Conservation (phyloP, 1,284 basidiomycete genomes). For the Irpex lacteus region DNA sequence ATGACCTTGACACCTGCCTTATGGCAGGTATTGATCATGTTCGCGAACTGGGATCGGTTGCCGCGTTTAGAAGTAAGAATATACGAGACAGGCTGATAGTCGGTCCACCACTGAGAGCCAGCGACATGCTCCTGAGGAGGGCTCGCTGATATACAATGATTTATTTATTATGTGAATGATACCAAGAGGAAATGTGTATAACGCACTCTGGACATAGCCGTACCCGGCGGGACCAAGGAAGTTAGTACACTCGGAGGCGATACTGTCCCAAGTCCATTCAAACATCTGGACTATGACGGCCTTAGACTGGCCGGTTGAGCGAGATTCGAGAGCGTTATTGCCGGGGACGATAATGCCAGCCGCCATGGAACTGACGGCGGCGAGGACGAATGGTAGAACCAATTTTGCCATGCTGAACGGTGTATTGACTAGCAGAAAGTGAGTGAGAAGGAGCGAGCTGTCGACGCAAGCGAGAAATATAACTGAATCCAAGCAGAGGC, state of each 20-base stretch:
- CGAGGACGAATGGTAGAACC: not conserved
- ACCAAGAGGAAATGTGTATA: constrained; percentile 10
- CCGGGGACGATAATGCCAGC: not conserved
- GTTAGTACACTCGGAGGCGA: constrained; percentile 60
- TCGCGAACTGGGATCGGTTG: constrained; percentile 46
- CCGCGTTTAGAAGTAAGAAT: constrained; percentile 59
- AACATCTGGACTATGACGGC: constrained; percentile 34
- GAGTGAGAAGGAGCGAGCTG: too few species aligned
- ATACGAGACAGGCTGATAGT: constrained; percentile 68
- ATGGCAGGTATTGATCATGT: constrained; percentile 60
- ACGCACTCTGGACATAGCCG: constrained; percentile 61
- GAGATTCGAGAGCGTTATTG: not conserved
- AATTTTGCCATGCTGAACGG: not conserved
- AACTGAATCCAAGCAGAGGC: too few species aligned
- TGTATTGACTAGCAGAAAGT: too few species aligned
- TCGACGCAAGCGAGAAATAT: too few species aligned
- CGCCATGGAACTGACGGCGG: not conserved
- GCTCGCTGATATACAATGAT: constrained; percentile 34
- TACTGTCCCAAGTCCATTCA: constrained; percentile 43
- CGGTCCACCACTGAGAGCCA: constrained; percentile 65
- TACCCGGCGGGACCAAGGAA: constrained; percentile 68
- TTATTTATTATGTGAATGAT: constrained; percentile 10
- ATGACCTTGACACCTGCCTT: constrained; percentile 60
- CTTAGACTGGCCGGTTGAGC: constrained; percentile 18
- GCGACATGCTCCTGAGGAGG: constrained; percentile 46